These are phyloP conservation scores for Balakata baccata DNA, from an alignment of 345 rosid species.

Conservation along the genomic window DNA sequence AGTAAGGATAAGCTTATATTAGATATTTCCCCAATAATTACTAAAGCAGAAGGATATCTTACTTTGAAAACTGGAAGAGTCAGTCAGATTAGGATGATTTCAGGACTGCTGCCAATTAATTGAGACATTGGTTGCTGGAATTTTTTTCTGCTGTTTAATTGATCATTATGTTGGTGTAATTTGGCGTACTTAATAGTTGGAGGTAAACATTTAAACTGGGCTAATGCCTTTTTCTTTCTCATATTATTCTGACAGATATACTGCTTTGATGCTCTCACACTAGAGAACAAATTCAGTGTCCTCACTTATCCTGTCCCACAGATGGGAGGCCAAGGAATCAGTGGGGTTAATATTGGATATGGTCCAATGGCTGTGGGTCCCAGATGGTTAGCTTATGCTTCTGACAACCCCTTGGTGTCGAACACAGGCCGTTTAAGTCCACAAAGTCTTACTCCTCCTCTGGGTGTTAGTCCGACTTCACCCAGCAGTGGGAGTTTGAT, in stretches of 20 bases:
- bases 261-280: slow-evolving; percentile 92
- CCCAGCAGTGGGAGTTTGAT: slow-evolving; percentile 78
- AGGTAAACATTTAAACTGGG: slow-evolving; percentile 9
- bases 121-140: slow-evolving; percentile 15
- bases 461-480: slow-evolving; percentile 92
- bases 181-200: slow-evolving; percentile 13
- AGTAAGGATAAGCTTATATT: slow-evolving; percentile 42
- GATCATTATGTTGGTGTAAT: slow-evolving; percentile 11
- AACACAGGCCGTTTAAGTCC: slow-evolving; percentile 87
- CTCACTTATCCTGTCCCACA: slow-evolving; percentile 93
- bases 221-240: slow-evolving; percentile 9
- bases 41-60: slow-evolving; percentile 4
- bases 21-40: slow-evolving; percentile 7
- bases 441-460: slow-evolving; percentile 83
- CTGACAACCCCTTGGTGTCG: slow-evolving; percentile 69
- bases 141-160: not conserved
- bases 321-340: slow-evolving; percentile 67
- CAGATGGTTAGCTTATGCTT: slow-evolving; percentile 96
- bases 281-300: slow-evolving; percentile 87
- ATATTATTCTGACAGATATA: slow-evolving; percentile 63
- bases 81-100: slow-evolving; percentile 18
- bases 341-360: slow-evolving; percentile 75
- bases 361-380: slow-evolving; percentile 99
- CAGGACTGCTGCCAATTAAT: slow-evolving; percentile 8
- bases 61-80: slow-evolving; percentile 6